phyloP scores from a whole-genome alignment of 257 asterid species.

The Solanum chilense region DNA sequence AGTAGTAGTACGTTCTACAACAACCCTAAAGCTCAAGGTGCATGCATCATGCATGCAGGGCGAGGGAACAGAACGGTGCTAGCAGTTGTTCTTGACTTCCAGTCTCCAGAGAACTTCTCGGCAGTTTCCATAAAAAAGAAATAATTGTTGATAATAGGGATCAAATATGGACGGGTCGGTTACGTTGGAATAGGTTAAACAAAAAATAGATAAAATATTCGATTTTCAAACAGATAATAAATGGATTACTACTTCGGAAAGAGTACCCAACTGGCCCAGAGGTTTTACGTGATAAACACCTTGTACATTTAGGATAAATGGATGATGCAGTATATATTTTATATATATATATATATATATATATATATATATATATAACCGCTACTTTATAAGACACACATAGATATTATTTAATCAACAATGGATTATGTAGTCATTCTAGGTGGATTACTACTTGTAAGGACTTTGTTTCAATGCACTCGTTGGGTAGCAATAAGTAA shows the following conservation, averaged over 20 bases:
- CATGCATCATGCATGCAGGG: not conserved
- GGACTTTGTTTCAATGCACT: not conserved
- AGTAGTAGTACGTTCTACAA: not conserved
- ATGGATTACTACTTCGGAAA: not conserved
- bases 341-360: not conserved
- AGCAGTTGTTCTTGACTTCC: not conserved
- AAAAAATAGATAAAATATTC: no score
- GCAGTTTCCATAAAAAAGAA: not conserved
- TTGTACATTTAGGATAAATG: not conserved
- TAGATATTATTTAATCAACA: not conserved
- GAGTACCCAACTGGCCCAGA: not conserved
- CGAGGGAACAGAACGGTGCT: not conserved
- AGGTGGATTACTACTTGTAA: conserved; percentile 29
- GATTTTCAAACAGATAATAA: not conserved
- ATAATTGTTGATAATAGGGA: not conserved
- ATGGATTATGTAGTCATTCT: conserved; percentile 19
- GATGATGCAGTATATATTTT: not conserved
- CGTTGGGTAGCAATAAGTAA: not conserved
- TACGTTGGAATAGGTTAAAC: not conserved
- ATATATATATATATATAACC: not conserved
- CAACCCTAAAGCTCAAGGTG: not conserved
- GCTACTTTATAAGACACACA: not conserved
- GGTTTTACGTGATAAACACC: not conserved
- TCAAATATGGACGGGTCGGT: not conserved
- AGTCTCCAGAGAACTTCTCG: not conserved